Base-by-base conservation (phyloP, 805 yeast genomes). In the Candida krabiensis region DNA sequence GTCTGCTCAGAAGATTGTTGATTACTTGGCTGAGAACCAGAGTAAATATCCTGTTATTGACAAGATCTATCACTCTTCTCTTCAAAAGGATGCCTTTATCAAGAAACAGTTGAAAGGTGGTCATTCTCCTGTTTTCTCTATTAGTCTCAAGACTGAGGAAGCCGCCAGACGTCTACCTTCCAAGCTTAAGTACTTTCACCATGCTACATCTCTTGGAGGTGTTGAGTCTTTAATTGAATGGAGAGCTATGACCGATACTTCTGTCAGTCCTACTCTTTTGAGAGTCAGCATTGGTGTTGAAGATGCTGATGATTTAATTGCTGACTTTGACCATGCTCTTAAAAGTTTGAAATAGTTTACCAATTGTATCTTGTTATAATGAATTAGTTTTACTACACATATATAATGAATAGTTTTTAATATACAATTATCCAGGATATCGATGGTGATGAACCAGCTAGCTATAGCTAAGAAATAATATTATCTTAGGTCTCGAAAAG, bases 151-250 rank as follows among this genome's bases (percentile, higher is more conserved):
- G 5, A 53, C 67, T 9, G 73, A 66, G 33, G 77, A 75, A 6
- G 61, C 69, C 25, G 96, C 96, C 0, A 75, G 71, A 47, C 38
- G 50, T 8, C 66, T 90, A 12, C 95, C 96, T 6, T 67, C 81
- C 3, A 73, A 69, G 42, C 66, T 88, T 42, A 74, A 77, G 49
- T 76, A 75, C 46, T 88, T 89, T 67, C 83, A 82, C 50, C 98
- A 90, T 63, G 96, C 96, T 4, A 89, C 96, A 0, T 87, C 96
- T 2, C 68, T 91, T 19, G 97, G 97, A 27, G 96, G 97, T 16
- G 86, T 85, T 11, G 97, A 91, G 63, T 83, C 95, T 31, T 67
- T 89, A 54, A 79, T 90, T 40, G 97, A 90, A 62, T 88, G 96
- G 96, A 77, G 96, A 56, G 82, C 87, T 0, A 55, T 90, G 64